phyloP scores from a whole-genome alignment of 495 filamentous ascomycete species.

The Neurospora sp. region DNA sequence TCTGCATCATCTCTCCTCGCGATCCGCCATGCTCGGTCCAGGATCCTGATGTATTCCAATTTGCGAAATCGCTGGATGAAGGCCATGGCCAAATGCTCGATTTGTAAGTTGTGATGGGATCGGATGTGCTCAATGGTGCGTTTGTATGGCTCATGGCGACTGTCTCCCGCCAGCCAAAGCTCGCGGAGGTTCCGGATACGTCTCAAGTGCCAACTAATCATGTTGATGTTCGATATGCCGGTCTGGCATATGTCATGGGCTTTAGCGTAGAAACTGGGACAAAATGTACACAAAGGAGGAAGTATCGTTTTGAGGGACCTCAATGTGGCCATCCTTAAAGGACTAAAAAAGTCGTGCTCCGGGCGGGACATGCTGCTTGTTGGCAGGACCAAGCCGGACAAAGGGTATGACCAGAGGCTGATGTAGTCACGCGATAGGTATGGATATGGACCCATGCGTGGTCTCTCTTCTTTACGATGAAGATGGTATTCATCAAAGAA shows the following conservation, averaged over 20 bases:
- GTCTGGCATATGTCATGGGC: background rate
- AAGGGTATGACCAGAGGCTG: background rate
- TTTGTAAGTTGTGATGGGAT: background rate
- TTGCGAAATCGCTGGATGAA: background rate
- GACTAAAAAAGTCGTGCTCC: background rate
- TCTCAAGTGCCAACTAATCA: background rate
- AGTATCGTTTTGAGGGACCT: background rate
- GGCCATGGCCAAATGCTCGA: background rate
- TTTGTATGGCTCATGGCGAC: background rate
- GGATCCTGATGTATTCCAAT: background rate
- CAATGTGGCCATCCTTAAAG: background rate
- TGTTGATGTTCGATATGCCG: background rate
- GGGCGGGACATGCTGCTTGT: background rate
- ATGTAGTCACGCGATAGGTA: background rate
- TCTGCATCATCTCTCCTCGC: background rate
- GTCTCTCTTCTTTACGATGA: background rate
- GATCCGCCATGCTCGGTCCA: background rate
- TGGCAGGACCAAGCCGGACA: background rate
- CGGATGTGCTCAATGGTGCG: background rate
- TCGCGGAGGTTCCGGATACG: background rate
- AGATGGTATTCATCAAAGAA: background rate
- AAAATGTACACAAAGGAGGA: background rate
- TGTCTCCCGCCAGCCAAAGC: background rate
- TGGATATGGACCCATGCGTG: background rate
- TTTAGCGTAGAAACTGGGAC: no score